These are phyloP conservation scores for Lentinula aciculospora DNA, from an alignment of 768 basidiomycete species.

Conservation along the genomic window DNA sequence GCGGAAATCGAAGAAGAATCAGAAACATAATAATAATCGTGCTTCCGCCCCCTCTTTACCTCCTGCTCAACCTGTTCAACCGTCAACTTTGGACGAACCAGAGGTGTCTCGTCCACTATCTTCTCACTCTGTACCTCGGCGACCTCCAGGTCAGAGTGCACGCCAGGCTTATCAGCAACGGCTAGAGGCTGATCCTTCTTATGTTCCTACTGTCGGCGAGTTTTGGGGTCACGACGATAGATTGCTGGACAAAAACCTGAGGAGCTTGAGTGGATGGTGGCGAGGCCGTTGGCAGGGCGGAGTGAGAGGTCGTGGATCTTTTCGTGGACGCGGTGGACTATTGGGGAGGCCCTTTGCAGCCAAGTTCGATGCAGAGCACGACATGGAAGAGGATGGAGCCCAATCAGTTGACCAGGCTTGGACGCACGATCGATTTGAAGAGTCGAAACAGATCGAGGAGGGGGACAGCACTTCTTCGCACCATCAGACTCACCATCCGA, in stretches of 20 bases:
- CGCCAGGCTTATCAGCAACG: slow-evolving; percentile 85
- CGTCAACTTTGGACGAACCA: slow-evolving; percentile 15
- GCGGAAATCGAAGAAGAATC: slow-evolving; percentile 36
- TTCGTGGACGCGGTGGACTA: slow-evolving; percentile 50
- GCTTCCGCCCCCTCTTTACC: slow-evolving; percentile 25
- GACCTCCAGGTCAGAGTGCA: slow-evolving; percentile 51
- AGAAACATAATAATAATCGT: slow-evolving; percentile 25
- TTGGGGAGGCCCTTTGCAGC: slow-evolving; percentile 16
- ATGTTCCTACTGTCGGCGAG: slow-evolving; percentile 83
- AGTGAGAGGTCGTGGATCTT: slow-evolving; percentile 44
- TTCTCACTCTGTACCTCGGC: slow-evolving; percentile 20
- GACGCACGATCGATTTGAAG: slow-evolving; percentile 87
- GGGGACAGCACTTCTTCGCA: slow-evolving; percentile 23
- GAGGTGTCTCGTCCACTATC: slow-evolving; percentile 22
- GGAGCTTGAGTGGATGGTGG: slow-evolving; percentile 87
- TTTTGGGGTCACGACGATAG: slow-evolving; percentile 97
- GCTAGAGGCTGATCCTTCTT: slow-evolving; percentile 80
- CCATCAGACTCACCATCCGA: slow-evolving; percentile 25
- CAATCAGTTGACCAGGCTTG: slow-evolving; percentile 61
- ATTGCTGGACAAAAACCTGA: slow-evolving; percentile 73
- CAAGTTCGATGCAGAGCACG: slow-evolving; percentile 10
- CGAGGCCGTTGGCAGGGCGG: slow-evolving; percentile 72
- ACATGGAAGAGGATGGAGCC: slow-evolving; percentile 17
- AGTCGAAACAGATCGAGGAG: slow-evolving; percentile 72
- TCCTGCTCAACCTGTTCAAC: slow-evolving; percentile 24